Percentiles rank a stretch among this genome's conserved stretches.
phyloP scores from a whole-genome alignment of 495 filamentous ascomycete genomes.

The Penicillium malachiteum region DNA sequence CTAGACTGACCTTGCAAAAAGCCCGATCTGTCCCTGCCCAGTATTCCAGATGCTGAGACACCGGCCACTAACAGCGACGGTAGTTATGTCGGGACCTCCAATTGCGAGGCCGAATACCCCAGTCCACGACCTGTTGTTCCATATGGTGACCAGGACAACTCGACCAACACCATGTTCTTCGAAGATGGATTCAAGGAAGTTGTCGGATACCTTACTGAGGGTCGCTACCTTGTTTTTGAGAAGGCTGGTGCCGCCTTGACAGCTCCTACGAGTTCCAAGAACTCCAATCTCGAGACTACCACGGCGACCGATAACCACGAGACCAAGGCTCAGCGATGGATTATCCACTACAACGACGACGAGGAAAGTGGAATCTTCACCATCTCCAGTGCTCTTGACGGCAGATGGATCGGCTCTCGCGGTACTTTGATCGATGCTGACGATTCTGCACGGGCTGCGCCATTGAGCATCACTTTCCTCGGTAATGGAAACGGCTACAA shows the following conservation, averaged over 20 bases:
- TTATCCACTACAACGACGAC: conserved; percentile 43
- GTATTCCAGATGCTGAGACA: conserved; percentile 39
- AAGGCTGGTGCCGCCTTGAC: background rate
- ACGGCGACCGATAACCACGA: conserved; percentile 36
- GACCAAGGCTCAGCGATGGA: conserved; percentile 47
- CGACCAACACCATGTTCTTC: conserved; percentile 33
- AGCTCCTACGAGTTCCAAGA: conserved; percentile 11
- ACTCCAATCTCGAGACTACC: conserved; percentile 2
- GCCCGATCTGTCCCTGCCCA: conserved; percentile 48
- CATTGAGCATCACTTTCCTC: conserved; percentile 39
- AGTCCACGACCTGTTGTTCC: conserved; percentile 44
- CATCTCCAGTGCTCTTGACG: conserved; percentile 50
- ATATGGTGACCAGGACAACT: conserved; percentile 42
- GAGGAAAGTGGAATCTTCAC: conserved; percentile 43
- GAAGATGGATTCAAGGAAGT: conserved; percentile 54
- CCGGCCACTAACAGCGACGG: conserved; percentile 37
- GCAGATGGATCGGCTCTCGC: conserved; percentile 35
- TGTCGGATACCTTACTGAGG: conserved; percentile 54
- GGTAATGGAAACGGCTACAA: conserved; percentile 43
- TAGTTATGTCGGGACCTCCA: conserved; percentile 41
- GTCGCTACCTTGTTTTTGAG: conserved; percentile 45
- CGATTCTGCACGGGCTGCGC: conserved; percentile 25
- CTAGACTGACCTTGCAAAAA: conserved; percentile 9
- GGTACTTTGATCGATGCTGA: conserved; percentile 23
- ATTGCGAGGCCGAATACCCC: conserved; percentile 40